A percentile compares a stretch with the other conserved stretches of the same genome.
Conservation (phyloP, 176 grass and related monocot species). For the Saccharum officinarum region DNA sequence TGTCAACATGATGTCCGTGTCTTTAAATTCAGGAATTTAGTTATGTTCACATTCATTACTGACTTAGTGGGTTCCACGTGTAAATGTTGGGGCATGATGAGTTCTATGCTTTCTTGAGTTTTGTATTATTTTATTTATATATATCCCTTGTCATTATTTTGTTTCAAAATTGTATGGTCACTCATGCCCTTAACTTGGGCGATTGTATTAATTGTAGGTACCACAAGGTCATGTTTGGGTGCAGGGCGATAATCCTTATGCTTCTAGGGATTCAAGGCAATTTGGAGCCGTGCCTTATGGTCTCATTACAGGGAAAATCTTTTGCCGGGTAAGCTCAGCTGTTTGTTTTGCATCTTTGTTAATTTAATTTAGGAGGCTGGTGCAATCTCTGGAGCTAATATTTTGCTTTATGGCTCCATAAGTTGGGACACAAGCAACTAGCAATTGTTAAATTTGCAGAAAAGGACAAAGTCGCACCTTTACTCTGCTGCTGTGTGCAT, state of each 20-base stretch:
- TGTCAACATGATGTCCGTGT: not conserved
- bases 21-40: not conserved
- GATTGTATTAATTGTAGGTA: slow-evolving; percentile 52
- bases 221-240: slow-evolving; percentile 86
- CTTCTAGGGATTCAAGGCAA: slow-evolving; percentile 71
- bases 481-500: not conserved
- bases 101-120: not conserved
- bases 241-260: slow-evolving; percentile 81
- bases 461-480: not conserved
- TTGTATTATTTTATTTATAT: not conserved
- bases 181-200: not conserved
- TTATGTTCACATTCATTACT: not conserved
- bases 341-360: slow-evolving; percentile 4
- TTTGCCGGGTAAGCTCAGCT: slow-evolving; percentile 56
- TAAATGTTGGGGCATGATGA: not conserved
- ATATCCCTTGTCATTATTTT: not conserved
- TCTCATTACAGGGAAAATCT: slow-evolving; percentile 66
- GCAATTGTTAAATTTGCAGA: not conserved
- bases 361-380: not conserved
- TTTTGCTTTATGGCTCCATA: not conserved
- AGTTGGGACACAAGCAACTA: not conserved
- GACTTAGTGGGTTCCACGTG: not conserved
- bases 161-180: not conserved
- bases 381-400: not conserved
- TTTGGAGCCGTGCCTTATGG: slow-evolving; percentile 78